Percentiles rank a stretch among this genome's conserved stretches.
These are phyloP conservation scores for Solanum chacoense DNA, from an alignment of 305 asterid genomes.

Conservation along the genomic window DNA sequence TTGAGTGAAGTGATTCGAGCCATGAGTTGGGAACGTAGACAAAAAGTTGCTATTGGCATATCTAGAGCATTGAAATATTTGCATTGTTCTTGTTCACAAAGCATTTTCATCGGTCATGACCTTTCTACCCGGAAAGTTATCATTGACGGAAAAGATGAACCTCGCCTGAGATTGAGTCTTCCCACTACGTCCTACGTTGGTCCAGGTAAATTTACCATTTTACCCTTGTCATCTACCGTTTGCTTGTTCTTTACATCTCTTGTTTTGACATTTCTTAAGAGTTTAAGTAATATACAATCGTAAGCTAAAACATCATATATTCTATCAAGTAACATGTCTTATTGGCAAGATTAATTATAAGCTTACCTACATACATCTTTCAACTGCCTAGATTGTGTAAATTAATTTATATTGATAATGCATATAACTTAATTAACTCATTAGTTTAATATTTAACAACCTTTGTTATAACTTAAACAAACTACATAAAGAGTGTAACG, in stretches of 20 bases:
- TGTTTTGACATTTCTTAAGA: neutral
- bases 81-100: conserved; percentile 36
- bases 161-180: conserved; percentile 36
- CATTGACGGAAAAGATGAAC: conserved; percentile 44
- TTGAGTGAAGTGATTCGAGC: conserved; percentile 30
- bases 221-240: too few relatives aligned
- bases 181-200: conserved; percentile 32
- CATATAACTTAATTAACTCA: neutral
- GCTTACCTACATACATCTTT: neutral
- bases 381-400: neutral
- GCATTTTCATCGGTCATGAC: conserved; percentile 28
- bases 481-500: neutral
- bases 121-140: conserved; percentile 31
- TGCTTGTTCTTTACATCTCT: neutral
- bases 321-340: neutral
- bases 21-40: conserved; percentile 44
- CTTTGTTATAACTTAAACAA: neutral
- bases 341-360: neutral
- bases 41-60: conserved; percentile 48
- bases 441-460: neutral
- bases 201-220: conserved; percentile 37
- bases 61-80: conserved; percentile 50
- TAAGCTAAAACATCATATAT: neutral
- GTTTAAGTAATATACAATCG: neutral
- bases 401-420: neutral